Conservation (phyloP, 1,284 basidiomycete species). For the Xanthoconium separans region DNA sequence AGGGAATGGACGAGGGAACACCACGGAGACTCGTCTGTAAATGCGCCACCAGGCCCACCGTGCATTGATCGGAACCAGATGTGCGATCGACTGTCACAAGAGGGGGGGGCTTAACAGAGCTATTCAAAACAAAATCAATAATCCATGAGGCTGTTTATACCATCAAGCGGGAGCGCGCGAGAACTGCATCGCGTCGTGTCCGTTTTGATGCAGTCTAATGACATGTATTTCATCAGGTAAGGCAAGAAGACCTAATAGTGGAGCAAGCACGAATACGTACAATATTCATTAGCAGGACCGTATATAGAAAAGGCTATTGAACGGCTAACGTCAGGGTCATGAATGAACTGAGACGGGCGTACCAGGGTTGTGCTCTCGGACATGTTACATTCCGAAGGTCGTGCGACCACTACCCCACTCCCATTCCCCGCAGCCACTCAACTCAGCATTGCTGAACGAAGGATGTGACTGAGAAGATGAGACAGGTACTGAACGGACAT, state of each 20-base stretch:
- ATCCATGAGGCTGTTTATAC: constrained; percentile 20
- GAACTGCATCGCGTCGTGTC: constrained; percentile 7
- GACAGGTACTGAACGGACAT: constrained; percentile 1
- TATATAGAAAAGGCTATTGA: constrained; percentile 20
- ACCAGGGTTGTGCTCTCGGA: constrained; percentile 1
- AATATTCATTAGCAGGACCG: constrained; percentile 4
- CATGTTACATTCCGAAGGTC: constrained; percentile 1
- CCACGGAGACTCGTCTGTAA: constrained; percentile 22
- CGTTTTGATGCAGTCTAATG: constrained; percentile 17
- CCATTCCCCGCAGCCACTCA: constrained; percentile 6
- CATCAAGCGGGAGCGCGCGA: constrained; percentile 14
- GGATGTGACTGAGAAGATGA: constrained; percentile 7
- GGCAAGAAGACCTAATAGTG: constrained; percentile 20
- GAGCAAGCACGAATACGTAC: constrained; percentile 28
- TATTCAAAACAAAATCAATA: constrained; percentile 9
- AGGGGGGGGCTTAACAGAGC: neutral
- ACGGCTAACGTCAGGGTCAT: constrained; percentile 13
- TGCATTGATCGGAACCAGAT: constrained; percentile 25
- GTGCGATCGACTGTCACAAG: constrained; percentile 19
- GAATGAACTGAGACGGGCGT: constrained; percentile 9
- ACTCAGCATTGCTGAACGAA: neutral
- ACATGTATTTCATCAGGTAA: constrained; percentile 14
- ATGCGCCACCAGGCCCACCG: constrained; percentile 22
- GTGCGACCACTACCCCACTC: neutral
- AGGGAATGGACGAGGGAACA: constrained; percentile 21